These are phyloP conservation scores for Boletus pseudopeckii DNA, from an alignment of 768 basidiomycete species.

Conservation along the genomic window DNA sequence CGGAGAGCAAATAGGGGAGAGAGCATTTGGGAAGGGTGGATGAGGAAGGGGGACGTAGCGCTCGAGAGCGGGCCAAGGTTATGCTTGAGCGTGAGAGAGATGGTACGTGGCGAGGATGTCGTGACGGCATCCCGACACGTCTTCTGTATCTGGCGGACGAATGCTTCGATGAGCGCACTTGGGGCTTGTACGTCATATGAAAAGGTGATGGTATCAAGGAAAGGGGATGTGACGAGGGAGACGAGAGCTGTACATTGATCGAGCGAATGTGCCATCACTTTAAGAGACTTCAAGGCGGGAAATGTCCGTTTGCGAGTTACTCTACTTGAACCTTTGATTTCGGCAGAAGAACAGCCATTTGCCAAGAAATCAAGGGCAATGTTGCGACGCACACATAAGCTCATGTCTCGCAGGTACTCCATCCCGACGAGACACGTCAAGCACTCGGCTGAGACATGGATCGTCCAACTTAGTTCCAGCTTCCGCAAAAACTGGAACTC, in stretches of 20 bases:
- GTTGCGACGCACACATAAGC: constrained; percentile 17
- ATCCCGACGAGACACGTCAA: constrained; percentile 20
- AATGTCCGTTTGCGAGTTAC: constrained; percentile 13
- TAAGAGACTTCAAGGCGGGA: constrained; percentile 22
- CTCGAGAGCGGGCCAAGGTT: constrained; percentile 22
- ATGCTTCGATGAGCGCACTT: constrained; percentile 16
- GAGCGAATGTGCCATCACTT: constrained; percentile 23
- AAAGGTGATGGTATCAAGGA: constrained; percentile 22
- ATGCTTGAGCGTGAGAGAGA: constrained; percentile 30
- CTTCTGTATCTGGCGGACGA: constrained; percentile 22
- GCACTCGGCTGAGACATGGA: constrained; percentile 24
- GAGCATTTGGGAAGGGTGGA: constrained; percentile 24
- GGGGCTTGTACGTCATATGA: constrained; percentile 29
- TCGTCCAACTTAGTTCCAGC: constrained; percentile 23
- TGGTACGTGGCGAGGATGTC: not conserved
- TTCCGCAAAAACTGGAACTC: constrained; percentile 22
- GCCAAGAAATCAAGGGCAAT: constrained; percentile 14
- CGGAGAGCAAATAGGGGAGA: constrained; percentile 23
- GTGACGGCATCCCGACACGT: constrained; percentile 9
- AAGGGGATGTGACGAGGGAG: constrained; percentile 22
- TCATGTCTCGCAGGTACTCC: constrained; percentile 24
- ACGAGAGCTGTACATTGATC: constrained; percentile 28
- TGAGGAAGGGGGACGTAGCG: constrained; percentile 19
- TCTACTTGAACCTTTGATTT: not conserved
- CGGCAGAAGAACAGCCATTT: constrained; percentile 1